Base-by-base conservation (phyloP, 2,329 filamentous ascomycete species). In the Aspergillus sp. region DNA sequence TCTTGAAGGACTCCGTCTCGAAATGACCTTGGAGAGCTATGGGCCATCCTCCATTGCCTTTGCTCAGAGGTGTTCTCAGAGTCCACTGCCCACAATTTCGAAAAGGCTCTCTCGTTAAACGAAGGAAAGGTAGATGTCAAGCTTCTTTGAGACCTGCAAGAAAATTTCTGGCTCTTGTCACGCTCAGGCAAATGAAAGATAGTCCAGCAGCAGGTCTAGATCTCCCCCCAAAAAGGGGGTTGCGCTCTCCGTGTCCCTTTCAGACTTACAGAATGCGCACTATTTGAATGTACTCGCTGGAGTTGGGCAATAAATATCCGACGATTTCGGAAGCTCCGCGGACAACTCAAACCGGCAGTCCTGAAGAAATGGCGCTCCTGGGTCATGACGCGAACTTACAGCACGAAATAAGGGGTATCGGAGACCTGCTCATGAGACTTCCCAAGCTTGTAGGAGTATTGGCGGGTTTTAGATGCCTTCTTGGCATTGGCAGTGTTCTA, bases 181-280 rank as follows among this genome's bases (percentile, higher is more conserved):
- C 82, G 79, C 64, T 82, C 5, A 69, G 79, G 8, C 66, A 79
- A 3, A 76, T 79, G 7, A 82, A 82, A 55, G 69, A 70, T 40
- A 77, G 73, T 33, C 70, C 73, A 0, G 73, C 70, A 0, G 74
- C 81, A 30, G 72, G 77, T 44, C 67, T 81, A 1, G 30, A 73
- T 12, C 64, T 82, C 4, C 79, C 79, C 0, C 69, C 71, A 1
- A 82, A 81, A 57, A 73, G 39, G 79, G 82, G 50, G 64, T 80
- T 0, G 63, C 79, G 0, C 65, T 82, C 1, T 80, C 75, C 44
- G 73, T 81, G 0, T 79, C 79, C 0, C 60, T 82, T 0, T 79
- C 77, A 0, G 75, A 77, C 0, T 73, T 80, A 65, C 79, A 83
- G 52, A 64, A 73, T 2, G 75, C 76, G 35, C 80, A 77, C 74